A percentile compares a stretch with the other conserved stretches of the same genome.
These are phyloP conservation scores for Pseudocercospora macadamiae DNA, from an alignment of 2,329 filamentous ascomycete species.

Conservation along the genomic window DNA sequence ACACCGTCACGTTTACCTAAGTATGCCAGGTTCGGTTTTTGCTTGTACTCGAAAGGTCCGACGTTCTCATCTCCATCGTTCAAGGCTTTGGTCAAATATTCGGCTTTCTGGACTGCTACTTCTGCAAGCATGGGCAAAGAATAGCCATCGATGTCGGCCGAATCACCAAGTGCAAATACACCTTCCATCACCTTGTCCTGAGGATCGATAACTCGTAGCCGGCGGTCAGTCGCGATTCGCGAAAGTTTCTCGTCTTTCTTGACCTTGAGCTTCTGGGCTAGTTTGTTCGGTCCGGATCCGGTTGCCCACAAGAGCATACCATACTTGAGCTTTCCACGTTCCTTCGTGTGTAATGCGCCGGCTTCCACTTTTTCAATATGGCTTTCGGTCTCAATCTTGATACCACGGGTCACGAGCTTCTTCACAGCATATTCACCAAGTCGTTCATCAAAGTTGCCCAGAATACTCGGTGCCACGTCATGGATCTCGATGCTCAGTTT, in stretches of 20 bases:
- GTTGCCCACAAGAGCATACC: conserved; percentile 47
- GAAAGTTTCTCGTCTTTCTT: conserved; percentile 40
- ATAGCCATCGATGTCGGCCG: conserved; percentile 44
- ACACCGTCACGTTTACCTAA: conserved; percentile 48
- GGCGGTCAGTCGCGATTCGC: conserved; percentile 41
- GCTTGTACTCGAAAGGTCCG: conserved; percentile 43
- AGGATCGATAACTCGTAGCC: conserved; percentile 33
- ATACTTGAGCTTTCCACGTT: conserved; percentile 40
- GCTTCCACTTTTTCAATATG: conserved; percentile 43
- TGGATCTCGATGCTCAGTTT: conserved; percentile 48
- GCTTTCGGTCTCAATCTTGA: conserved; percentile 45
- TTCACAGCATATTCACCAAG: conserved; percentile 47
- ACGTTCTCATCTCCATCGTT: conserved; percentile 27
- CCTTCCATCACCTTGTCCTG: conserved; percentile 34
- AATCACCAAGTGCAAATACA: conserved; percentile 43
- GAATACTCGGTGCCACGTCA: conserved; percentile 47
- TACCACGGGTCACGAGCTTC: conserved; percentile 40
- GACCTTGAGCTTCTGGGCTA: conserved; percentile 41
- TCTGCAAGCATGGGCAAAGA: conserved; percentile 43
- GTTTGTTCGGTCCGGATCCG: conserved; percentile 40
- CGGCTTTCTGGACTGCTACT: conserved; percentile 44
- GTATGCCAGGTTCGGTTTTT: conserved; percentile 45
- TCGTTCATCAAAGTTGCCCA: conserved; percentile 46
- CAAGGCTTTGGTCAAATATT: conserved; percentile 39
- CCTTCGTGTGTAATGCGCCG: conserved; percentile 41